A percentile compares a stretch with the other conserved stretches of the same genome.
Evolutionary conservation across 345 rosid species (phyloP).

Genomic region (Salix caprea): DNA sequence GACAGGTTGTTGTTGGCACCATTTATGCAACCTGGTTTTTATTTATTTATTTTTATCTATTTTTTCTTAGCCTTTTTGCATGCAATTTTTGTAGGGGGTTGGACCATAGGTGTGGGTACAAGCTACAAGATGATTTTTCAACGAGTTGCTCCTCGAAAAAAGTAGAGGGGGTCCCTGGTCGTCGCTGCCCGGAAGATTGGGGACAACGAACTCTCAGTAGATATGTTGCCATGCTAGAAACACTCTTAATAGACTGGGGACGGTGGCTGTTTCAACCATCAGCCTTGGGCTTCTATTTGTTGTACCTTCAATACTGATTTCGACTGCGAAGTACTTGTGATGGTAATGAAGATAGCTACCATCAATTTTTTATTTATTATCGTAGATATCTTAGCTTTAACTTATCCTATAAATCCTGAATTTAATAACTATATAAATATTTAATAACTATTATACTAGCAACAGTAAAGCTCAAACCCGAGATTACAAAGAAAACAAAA

Average conservation of each 20-base stretch:
- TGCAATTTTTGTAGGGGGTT: background rate
- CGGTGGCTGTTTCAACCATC: background rate
- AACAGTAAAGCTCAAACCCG: too few relatives aligned
- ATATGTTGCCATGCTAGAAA: background rate
- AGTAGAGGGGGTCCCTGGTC: background rate
- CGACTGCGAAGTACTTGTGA: too few relatives aligned
- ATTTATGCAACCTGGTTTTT: background rate
- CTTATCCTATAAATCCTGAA: rapidly evolving
- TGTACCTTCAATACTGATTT: background rate
- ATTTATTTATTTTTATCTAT: too few relatives aligned
- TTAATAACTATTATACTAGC: rapidly evolving
- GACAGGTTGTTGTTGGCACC: background rate
- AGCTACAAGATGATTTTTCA: background rate
- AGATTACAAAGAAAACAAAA: too few relatives aligned
- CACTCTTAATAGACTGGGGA: background rate
- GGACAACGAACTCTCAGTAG: background rate
- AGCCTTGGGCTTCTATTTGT: too few relatives aligned
- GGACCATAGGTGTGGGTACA: background rate
- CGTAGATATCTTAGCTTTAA: too few relatives aligned
- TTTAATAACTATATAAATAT: too few relatives aligned
- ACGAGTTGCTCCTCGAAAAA: background rate
- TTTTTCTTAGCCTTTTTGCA: background rate
- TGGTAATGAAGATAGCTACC: too few relatives aligned
- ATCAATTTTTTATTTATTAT: too few relatives aligned
- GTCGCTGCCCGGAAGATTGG: background rate